Percentiles rank a stretch among this genome's conserved stretches.
Evolutionary conservation across 2,329 filamentous ascomycete species (phyloP).

Genomic region (Penicillium sp.): DNA sequence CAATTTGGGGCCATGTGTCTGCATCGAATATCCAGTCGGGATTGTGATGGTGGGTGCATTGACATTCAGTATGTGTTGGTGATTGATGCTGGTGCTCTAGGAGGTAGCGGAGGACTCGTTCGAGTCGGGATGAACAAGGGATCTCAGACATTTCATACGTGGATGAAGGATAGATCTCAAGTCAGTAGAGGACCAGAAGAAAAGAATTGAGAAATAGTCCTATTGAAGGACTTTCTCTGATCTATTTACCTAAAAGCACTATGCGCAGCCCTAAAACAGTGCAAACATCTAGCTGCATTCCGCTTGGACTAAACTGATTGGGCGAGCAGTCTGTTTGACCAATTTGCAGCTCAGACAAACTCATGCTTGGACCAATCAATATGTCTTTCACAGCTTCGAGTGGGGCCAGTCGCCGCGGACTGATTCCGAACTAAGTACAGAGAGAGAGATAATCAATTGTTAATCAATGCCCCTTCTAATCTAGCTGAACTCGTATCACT

Average conservation of each 20-base stretch:
- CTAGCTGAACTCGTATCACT: background rate
- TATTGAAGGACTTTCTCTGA: background rate
- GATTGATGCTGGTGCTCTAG: background rate
- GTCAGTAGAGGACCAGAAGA: background rate
- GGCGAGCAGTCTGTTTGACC: background rate
- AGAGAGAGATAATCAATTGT: background rate
- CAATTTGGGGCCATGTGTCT: background rate
- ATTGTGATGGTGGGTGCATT: constrained; percentile 1
- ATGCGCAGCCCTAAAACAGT: background rate
- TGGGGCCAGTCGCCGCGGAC: background rate
- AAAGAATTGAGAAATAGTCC: background rate
- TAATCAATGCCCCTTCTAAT: background rate
- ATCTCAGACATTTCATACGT: background rate
- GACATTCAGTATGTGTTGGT: background rate
- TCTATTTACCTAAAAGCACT: background rate
- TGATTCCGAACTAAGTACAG: background rate
- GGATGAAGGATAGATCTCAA: background rate
- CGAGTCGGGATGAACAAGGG: background rate
- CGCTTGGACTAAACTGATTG: background rate
- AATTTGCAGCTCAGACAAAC: background rate
- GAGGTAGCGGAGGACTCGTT: constrained; percentile 3
- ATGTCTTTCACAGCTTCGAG: background rate
- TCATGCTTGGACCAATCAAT: background rate
- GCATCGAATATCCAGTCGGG: constrained; percentile 1
- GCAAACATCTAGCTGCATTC: background rate